These are phyloP conservation scores for Ceratopteris richardii DNA, from an alignment of 75 land plant genomes.

Conservation along the genomic window DNA sequence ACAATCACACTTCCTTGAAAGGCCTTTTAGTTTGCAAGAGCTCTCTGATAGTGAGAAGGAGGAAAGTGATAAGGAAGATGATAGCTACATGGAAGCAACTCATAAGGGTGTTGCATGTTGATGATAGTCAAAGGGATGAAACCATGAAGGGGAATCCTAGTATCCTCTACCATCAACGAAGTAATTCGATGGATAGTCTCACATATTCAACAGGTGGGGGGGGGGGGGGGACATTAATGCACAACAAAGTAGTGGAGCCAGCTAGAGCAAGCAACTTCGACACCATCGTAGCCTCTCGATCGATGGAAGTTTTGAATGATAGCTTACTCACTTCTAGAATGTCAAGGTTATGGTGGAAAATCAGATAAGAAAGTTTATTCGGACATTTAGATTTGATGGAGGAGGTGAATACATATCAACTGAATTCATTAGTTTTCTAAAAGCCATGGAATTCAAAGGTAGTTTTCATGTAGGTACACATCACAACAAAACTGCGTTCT, in stretches of 20 bases:
- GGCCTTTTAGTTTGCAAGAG: background rate
- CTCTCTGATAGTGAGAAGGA: slow-evolving; percentile 34
- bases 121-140: slow-evolving; percentile 5
- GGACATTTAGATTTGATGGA: too few relatives aligned
- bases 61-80: slow-evolving; percentile 48
- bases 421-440: too few relatives aligned
- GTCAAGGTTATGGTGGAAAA: too few relatives aligned
- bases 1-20: background rate
- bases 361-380: too few relatives aligned
- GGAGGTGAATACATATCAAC: too few relatives aligned
- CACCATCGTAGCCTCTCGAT: slow-evolving; percentile 25
- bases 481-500: too few relatives aligned
- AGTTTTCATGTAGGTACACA: too few relatives aligned
- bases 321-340: too few relatives aligned
- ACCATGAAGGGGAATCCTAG: background rate
- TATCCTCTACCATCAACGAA: slow-evolving; percentile 11
- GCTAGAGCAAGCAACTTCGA: slow-evolving; percentile 15
- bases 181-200: slow-evolving; percentile 16
- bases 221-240: too few relatives aligned
- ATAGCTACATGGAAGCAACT: slow-evolving; percentile 9
- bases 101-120: background rate
- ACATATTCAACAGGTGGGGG: background rate
- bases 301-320: slow-evolving; percentile 28
- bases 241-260: slow-evolving; percentile 25
- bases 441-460: too few relatives aligned